A percentile compares a stretch with the other conserved stretches of the same genome.
Evolutionary conservation across 176 grass and related monocot species (phyloP).

Genomic region (Luzula sylvatica): DNA sequence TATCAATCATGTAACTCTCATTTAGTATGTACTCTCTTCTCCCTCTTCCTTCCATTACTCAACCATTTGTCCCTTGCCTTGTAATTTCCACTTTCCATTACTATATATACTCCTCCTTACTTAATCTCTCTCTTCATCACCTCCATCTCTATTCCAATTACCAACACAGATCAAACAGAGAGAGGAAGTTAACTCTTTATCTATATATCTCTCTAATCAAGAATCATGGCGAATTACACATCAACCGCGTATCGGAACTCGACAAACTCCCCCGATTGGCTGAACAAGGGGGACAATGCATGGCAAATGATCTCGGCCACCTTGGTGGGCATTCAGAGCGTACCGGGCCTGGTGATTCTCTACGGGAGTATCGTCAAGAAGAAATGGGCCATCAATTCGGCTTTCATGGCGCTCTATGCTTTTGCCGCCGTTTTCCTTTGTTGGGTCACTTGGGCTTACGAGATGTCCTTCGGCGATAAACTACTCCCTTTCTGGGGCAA

Average conservation of each 20-base stretch:
- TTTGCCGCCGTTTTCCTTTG: conserved; percentile 86
- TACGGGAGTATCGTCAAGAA: conserved; percentile 95
- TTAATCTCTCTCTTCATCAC: no score
- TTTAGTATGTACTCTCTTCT: no score
- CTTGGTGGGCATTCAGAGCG: conserved; percentile 54
- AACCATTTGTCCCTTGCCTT: no score
- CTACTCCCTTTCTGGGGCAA: conserved; percentile 72
- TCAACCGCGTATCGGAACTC: conserved; percentile 42
- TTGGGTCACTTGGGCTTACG: conserved; percentile 80
- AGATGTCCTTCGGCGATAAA: conserved; percentile 83
- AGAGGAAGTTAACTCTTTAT: not conserved
- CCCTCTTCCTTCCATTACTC: no score
- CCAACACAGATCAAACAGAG: no score
- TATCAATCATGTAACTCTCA: no score
- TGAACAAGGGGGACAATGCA: conserved; percentile 88
- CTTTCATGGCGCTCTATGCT: conserved; percentile 95
- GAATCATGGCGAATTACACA: conserved; percentile 9
- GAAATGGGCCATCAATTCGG: conserved; percentile 92
- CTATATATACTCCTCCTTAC: no score
- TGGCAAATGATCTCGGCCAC: conserved; percentile 81
- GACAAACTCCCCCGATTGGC: conserved; percentile 35
- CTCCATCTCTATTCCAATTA: no score
- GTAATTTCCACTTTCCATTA: no score
- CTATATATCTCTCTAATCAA: not conserved
- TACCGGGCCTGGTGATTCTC: conserved; percentile 66